Base-by-base conservation (phyloP, 306 rosid genomes). In the Senna siamea region DNA sequence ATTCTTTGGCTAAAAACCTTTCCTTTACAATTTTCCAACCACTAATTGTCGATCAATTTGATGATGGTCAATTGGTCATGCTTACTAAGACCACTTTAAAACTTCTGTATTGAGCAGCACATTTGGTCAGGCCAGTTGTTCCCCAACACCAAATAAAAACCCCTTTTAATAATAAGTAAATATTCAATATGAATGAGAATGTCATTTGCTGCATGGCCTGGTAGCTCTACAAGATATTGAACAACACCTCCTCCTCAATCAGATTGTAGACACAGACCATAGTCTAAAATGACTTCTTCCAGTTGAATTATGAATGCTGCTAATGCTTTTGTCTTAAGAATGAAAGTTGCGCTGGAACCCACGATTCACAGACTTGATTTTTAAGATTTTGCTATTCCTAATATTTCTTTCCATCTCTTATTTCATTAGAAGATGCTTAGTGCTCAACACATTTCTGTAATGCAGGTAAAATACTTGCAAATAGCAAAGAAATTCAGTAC, bases 401-500 rank as follows among this genome's bases (percentile, higher is more conserved):
- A 9, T 61, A 28, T 50, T n/a, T 41, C 62, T 56, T 15, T 46
- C 61, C 70, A n/a, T 74, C 53, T 70, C 65, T 63, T 2, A 60
- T 47, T 53, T 40, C 43, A 28, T 26, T 37, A 72, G 59, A 72
- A 72, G 46, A 40, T 56, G 50, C 57, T 30, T 20, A 65, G 59
- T 66, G 56, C 46, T 73, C 55, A 26, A 40, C 74, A 47, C 70
- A 14, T 71, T 81, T 62, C 55, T 66, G 52, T 65, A 62, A 59
- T 83, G 85, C 92, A 91, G 97, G 97, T 89, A 61, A 91, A 89
- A 64, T 89, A 87, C 85, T 84, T 91, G 89, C 97, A 91, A 80
- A 91, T 91, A 89, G 85, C 89, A 32, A 91, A 91, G 86, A 91
- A 91, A 72, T 82, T 82, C 66, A 90, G 79, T 61, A 77, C 79